These are phyloP conservation scores for Gardenia jasminoides DNA, from an alignment of 257 asterid genomes.

Conservation along the genomic window DNA sequence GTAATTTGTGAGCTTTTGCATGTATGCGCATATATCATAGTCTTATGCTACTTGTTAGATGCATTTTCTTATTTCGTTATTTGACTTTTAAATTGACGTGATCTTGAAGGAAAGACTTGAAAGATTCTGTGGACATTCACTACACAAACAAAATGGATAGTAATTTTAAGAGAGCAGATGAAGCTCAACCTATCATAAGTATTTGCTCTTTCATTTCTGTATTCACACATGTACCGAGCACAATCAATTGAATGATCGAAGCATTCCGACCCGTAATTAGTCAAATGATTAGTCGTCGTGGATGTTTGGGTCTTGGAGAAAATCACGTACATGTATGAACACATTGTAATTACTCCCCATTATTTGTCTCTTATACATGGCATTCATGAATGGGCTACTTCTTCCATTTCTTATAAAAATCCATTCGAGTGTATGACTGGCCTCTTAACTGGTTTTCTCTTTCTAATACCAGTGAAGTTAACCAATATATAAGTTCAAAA, in stretches of 20 bases:
- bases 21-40: no score
- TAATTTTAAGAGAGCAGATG: constrained; percentile 7
- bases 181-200: not conserved
- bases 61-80: constrained; percentile 1
- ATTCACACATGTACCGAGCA: not conserved
- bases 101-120: constrained; percentile 23
- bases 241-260: not conserved
- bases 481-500: not conserved
- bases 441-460: no score
- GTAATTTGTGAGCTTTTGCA: not conserved
- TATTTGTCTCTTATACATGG: constrained; percentile 4
- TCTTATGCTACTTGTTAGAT: no score
- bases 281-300: not conserved
- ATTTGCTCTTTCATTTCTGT: not conserved
- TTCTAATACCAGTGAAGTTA: no score
- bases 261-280: not conserved
- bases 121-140: constrained; percentile 43
- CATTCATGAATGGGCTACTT: not conserved
- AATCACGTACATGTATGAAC: not conserved
- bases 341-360: not conserved
- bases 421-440: no score
- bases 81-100: constrained; percentile 37
- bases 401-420: no score
- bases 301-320: not conserved
- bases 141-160: constrained; percentile 17